A percentile compares a stretch with the other conserved stretches of the same genome.
Conservation (phyloP, 257 asterid genomes). For the Fraxinus americana region DNA sequence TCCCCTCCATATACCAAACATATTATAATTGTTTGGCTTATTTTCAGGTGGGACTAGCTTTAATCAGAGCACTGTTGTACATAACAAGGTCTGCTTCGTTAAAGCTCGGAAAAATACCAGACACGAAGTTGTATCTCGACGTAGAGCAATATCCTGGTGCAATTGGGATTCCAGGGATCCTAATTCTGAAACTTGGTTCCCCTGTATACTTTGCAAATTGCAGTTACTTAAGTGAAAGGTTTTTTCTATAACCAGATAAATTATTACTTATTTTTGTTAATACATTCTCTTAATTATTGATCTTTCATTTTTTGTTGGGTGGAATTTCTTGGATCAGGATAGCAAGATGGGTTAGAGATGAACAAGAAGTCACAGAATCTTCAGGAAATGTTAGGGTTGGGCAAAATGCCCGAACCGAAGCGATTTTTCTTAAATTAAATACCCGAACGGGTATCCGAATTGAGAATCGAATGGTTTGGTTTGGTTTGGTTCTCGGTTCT, state of each 20-base stretch:
- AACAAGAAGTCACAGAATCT: constrained; percentile 29
- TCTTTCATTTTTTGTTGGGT: background rate
- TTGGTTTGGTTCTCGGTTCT: no score
- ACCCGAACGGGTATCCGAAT: no score
- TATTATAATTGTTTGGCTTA: no score
- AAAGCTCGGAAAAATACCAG: constrained; percentile 69
- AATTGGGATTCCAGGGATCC: constrained; percentile 46
- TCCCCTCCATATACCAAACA: no score
- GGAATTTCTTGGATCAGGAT: constrained; percentile 42
- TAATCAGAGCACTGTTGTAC: constrained; percentile 67
- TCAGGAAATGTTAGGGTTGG: background rate
- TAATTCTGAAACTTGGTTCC: constrained; percentile 71
- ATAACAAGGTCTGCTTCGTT: constrained; percentile 76
- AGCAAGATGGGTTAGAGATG: constrained; percentile 76
- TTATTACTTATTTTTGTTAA: background rate
- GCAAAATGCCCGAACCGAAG: no score
- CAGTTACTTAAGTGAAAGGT: constrained; percentile 80
- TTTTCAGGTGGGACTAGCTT: constrained; percentile 62
- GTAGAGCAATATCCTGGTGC: constrained; percentile 76
- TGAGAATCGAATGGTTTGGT: no score
- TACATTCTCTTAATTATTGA: background rate
- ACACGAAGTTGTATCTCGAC: constrained; percentile 56
- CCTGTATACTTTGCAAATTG: constrained; percentile 82
- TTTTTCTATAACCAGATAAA: background rate
- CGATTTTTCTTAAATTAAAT: no score